Evolutionary conservation across 78 protist genomes (phyloP).

Genomic region (Protostelium mycophagum): DNA sequence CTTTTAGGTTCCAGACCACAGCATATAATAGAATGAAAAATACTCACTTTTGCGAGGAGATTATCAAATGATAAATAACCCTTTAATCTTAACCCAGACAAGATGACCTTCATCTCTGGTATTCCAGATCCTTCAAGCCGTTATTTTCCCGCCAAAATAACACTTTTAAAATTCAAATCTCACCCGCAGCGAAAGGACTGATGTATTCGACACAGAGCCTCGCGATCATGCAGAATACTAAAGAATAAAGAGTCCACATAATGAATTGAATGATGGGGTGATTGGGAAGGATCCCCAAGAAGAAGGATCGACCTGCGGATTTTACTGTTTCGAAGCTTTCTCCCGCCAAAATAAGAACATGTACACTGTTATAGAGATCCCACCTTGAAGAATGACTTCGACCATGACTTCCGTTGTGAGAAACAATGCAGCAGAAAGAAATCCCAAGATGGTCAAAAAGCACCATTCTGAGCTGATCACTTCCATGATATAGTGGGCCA

Average conservation of each 20-base stretch:
- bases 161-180: neutral
- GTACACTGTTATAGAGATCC: neutral
- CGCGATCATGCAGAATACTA: neutral
- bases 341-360: no score
- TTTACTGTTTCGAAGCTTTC: no score
- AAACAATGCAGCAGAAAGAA: neutral
- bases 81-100: slow-evolving; percentile 60
- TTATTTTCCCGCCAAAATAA: no score
- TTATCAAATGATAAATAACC: neutral
- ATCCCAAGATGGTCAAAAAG: neutral
- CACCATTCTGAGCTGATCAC: neutral
- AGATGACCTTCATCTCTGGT: slow-evolving; percentile 81
- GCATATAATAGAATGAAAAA: no score
- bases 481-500: neutral
- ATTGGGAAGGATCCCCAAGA: neutral
- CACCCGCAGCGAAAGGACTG: neutral
- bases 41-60: neutral
- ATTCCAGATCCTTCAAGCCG: slow-evolving; percentile 72
- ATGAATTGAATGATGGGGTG: neutral
- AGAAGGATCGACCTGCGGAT: neutral
- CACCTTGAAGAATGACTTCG: neutral
- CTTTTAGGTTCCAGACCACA: no score
- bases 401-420: neutral
- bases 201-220: neutral
- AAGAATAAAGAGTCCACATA: neutral